Conservation (phyloP, 225 moss, liverwort and hornwort genomes). For the Sphagnum contortum region DNA sequence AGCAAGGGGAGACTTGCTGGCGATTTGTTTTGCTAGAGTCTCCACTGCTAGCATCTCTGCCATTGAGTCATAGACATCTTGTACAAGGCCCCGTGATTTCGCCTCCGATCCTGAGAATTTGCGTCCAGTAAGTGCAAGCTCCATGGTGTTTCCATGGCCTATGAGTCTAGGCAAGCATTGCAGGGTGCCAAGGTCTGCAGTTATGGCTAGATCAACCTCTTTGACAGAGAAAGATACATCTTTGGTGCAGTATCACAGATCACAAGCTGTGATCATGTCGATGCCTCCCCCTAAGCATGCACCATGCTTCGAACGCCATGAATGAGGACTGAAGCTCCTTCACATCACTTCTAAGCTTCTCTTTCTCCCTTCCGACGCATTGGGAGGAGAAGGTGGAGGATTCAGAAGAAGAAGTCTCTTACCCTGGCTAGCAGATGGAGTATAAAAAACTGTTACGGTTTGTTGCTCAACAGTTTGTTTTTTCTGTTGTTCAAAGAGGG, state of each 20-base stretch:
- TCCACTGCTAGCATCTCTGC: constrained; percentile 42
- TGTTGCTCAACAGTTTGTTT: too few species aligned
- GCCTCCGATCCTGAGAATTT: constrained; percentile 69
- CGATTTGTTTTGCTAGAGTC: constrained; percentile 51
- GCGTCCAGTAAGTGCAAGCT: constrained; percentile 82
- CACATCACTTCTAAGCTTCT: constrained; percentile 45
- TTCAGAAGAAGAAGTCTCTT: too few species aligned
- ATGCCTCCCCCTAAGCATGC: constrained; percentile 76
- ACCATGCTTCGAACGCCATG: constrained; percentile 63
- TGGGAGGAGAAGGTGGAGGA: too few species aligned
- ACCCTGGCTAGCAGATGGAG: too few species aligned
- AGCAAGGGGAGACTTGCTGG: constrained; percentile 82
- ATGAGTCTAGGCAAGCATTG: constrained; percentile 73
- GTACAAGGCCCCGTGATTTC: constrained; percentile 56
- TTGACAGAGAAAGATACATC: background rate
- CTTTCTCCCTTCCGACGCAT: constrained; percentile 50
- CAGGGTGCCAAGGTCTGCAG: constrained; percentile 84
- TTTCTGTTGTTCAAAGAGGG: too few species aligned
- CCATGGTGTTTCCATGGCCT: constrained; percentile 71
- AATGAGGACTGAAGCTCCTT: constrained; percentile 64
- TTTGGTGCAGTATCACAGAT: constrained; percentile 66
- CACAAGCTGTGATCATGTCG: constrained; percentile 69
- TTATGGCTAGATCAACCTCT: constrained; percentile 87
- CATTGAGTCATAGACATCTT: constrained; percentile 37
- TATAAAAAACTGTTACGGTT: too few species aligned